Conservation (phyloP, 306 rosid genomes). For the Datisca glomerata region DNA sequence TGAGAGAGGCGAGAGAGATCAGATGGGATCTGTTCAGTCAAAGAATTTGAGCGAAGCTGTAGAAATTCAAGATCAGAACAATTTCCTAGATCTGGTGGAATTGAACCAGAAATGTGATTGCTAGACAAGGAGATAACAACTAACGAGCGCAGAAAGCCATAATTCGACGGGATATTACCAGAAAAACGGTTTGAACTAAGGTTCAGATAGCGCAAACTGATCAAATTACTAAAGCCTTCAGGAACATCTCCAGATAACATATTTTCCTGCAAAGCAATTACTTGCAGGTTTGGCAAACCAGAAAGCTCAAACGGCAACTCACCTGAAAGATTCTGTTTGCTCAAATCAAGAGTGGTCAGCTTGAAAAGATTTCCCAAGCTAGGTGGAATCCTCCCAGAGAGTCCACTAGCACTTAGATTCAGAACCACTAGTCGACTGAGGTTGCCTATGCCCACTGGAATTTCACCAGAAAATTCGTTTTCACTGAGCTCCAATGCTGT, state of each 20-base stretch:
- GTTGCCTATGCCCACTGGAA: slow-evolving; percentile 42
- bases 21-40: slow-evolving; percentile 43
- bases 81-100: slow-evolving; percentile 75
- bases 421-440: slow-evolving; percentile 45
- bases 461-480: slow-evolving; percentile 47
- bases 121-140: slow-evolving; percentile 54
- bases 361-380: slow-evolving; percentile 69
- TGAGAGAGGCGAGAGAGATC: slow-evolving; percentile 51
- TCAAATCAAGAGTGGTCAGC: slow-evolving; percentile 70
- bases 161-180: slow-evolving; percentile 64
- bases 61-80: slow-evolving; percentile 47
- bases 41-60: slow-evolving; percentile 48
- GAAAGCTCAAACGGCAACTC: slow-evolving; percentile 80
- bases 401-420: slow-evolving; percentile 70
- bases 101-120: slow-evolving; percentile 49
- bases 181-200: slow-evolving; percentile 68
- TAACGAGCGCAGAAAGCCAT: slow-evolving; percentile 68
- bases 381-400: slow-evolving; percentile 62
- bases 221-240: slow-evolving; percentile 89
- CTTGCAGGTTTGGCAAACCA: slow-evolving; percentile 74
- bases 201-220: slow-evolving; percentile 52
- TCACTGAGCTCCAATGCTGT: slow-evolving; percentile 59
- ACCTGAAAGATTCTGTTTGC: slow-evolving; percentile 72
- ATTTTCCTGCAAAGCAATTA: slow-evolving; percentile 68
- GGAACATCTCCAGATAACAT: slow-evolving; percentile 62